Percentiles rank a stretch among this genome's conserved stretches.
Evolutionary conservation across 805 yeast genomes (phyloP).

Genomic region (Brettanomyces custersianus): DNA sequence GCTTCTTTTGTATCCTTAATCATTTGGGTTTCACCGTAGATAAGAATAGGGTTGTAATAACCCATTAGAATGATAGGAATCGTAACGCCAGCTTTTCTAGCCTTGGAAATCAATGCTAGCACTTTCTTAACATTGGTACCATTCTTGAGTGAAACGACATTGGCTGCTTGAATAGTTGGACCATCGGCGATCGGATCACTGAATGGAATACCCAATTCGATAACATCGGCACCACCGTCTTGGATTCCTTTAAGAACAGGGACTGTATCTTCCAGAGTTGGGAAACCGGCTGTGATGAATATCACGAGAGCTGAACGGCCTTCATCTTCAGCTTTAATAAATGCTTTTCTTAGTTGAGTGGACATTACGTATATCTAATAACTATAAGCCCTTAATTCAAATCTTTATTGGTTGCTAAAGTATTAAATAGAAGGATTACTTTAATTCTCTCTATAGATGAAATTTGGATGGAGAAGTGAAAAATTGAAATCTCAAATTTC

Average conservation of each 20-base stretch:
- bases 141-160: slow-evolving; percentile 71
- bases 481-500: too few species aligned
- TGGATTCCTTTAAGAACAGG: slow-evolving; percentile 84
- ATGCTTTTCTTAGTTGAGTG: slow-evolving; percentile 26
- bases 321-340: slow-evolving; percentile 23
- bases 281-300: slow-evolving; percentile 91
- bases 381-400: not conserved
- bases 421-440: too few species aligned
- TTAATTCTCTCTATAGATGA: too few species aligned
- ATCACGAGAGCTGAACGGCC: slow-evolving; percentile 83
- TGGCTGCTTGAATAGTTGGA: slow-evolving; percentile 89
- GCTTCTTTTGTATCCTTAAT: slow-evolving; percentile 71
- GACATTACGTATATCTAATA: slow-evolving; percentile 16
- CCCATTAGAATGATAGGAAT: slow-evolving; percentile 95
- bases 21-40: slow-evolving; percentile 81
- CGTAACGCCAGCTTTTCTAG: slow-evolving; percentile 76
- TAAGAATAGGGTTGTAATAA: slow-evolving; percentile 88
- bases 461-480: too few species aligned
- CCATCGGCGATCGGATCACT: slow-evolving; percentile 99
- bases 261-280: slow-evolving; percentile 78
- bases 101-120: slow-evolving; percentile 62
- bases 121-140: slow-evolving; percentile 67
- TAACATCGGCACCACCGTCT: slow-evolving; percentile 90
- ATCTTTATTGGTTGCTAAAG: too few species aligned
- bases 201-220: slow-evolving; percentile 93